A percentile compares a stretch with the other conserved stretches of the same genome.
Conservation (phyloP, 257 asterid genomes). For the Nyctanthes arbortristis region DNA sequence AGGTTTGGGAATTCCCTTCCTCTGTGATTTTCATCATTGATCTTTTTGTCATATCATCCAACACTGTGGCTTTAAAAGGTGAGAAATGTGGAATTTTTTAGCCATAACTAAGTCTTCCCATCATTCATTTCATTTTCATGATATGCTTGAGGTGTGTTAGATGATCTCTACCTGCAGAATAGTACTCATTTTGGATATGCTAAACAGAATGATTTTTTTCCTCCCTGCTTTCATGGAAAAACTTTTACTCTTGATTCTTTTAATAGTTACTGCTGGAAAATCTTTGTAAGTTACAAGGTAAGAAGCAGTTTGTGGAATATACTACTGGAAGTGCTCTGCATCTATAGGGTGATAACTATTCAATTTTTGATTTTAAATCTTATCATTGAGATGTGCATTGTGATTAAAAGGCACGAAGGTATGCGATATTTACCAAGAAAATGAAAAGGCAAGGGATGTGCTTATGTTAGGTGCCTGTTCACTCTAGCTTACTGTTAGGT, state of each 20-base stretch:
- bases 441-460: background rate
- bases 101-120: background rate
- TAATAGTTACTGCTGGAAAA: background rate
- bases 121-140: background rate
- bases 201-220: background rate
- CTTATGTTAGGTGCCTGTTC: background rate
- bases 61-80: constrained; percentile 80
- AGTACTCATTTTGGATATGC: background rate
- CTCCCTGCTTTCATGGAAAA: background rate
- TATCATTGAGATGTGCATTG: background rate
- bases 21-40: constrained; percentile 66
- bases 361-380: background rate
- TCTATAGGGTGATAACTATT: background rate
- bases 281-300: background rate
- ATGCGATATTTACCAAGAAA: background rate
- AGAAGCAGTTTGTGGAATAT: background rate
- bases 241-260: background rate
- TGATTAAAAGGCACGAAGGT: background rate
- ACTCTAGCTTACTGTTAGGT: background rate
- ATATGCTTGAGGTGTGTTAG: background rate
- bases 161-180: background rate
- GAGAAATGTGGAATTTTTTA: constrained; percentile 13
- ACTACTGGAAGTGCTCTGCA: background rate
- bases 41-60: constrained; percentile 79
- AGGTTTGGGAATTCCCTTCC: constrained; percentile 91